Percentiles rank a stretch among this genome's conserved stretches.
phyloP scores from a whole-genome alignment of 2,329 filamentous ascomycete genomes.

The Epichloe scottii region DNA sequence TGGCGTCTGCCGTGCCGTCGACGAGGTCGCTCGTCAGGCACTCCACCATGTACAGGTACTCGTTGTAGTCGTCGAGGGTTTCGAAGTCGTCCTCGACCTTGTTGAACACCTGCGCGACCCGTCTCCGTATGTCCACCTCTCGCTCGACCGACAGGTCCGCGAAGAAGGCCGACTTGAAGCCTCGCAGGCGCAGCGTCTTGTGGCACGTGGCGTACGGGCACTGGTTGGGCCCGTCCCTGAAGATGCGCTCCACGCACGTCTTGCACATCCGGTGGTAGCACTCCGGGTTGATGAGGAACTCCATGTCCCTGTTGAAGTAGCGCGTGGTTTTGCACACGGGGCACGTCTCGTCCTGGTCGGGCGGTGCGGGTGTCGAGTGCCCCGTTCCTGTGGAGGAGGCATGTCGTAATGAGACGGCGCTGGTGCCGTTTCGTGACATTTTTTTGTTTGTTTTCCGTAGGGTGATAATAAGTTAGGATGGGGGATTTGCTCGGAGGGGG shows the following conservation, averaged over 20 bases:
- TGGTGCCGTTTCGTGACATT: constrained; percentile 17
- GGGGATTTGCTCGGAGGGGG: neutral
- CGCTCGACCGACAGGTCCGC: constrained; percentile 77
- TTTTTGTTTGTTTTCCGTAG: neutral
- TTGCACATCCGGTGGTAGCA: constrained; percentile 99
- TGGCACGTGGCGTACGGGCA: constrained; percentile 86
- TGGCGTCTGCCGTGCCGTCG: constrained; percentile 53
- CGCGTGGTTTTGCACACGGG: constrained; percentile 94
- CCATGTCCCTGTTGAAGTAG: constrained; percentile 88
- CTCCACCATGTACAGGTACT: constrained; percentile 90
- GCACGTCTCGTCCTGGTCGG: constrained; percentile 57
- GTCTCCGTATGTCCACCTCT: constrained; percentile 80
- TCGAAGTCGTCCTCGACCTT: constrained; percentile 85
- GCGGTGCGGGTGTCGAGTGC: constrained; percentile 7
- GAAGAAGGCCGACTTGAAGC: constrained; percentile 83
- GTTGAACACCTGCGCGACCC: constrained; percentile 75
- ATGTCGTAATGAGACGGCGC: constrained; percentile 19
- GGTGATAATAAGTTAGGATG: neutral
- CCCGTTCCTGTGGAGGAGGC: constrained; percentile 7
- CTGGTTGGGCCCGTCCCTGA: constrained; percentile 79
- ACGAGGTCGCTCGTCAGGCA: constrained; percentile 82
- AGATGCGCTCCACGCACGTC: constrained; percentile 88
- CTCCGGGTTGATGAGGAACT: constrained; percentile 92
- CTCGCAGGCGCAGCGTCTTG: constrained; percentile 71
- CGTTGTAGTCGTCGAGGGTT: constrained; percentile 70